Base-by-base conservation (phyloP, 2,329 filamentous ascomycete species). In the Alternaria gaisen region DNA sequence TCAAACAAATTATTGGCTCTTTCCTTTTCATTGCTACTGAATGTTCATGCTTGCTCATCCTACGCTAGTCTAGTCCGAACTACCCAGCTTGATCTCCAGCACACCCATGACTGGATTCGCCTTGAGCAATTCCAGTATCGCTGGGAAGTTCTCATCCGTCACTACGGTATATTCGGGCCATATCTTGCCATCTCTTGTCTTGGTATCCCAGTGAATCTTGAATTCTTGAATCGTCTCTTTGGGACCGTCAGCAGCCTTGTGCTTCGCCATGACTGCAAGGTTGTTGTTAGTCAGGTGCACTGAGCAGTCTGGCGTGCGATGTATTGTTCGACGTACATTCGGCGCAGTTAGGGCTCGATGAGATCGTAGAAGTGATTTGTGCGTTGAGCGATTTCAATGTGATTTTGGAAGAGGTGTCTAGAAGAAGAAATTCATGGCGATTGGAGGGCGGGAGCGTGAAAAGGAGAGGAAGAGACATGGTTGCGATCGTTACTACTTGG, bases 151-250 rank as follows among this genome's bases (percentile, higher is more conserved):
- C 50, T 69, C 68, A 11, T 77, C 72, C 20, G 73, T 77, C 48
- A 78, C 48, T 9, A 76, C 58, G 6, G 76, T 78, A 20, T 72
- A 74, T 53, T 78, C 73, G 3, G 75, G 76, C 75, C 74, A 78
- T 3, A 73, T 65, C 32, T 73, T 77, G 22, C 60, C 54, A 24
- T 78, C 76, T 14, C 74, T 62, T 9, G 58, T 68, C 46, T 64
- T 65, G 16, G 61, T 66, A 53, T 68, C 68, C 76, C 76, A 78
- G 61, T 76, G 76, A 5, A 78, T 65, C 18, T 61, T 64, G 32
- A 77, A 61, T 46, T 75, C 71, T 38, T 73, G 67, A 34, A 77
- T 77, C 18, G 63, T 63, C 48, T 74, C 74, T 16, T 65, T 60
- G 0, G 53, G 53, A 0, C 61, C 65, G 20, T 68, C 62, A n/a